These are phyloP conservation scores for Dispira simplex DNA, from an alignment of 192 early-diverging fungal genomes.

Conservation along the genomic window DNA sequence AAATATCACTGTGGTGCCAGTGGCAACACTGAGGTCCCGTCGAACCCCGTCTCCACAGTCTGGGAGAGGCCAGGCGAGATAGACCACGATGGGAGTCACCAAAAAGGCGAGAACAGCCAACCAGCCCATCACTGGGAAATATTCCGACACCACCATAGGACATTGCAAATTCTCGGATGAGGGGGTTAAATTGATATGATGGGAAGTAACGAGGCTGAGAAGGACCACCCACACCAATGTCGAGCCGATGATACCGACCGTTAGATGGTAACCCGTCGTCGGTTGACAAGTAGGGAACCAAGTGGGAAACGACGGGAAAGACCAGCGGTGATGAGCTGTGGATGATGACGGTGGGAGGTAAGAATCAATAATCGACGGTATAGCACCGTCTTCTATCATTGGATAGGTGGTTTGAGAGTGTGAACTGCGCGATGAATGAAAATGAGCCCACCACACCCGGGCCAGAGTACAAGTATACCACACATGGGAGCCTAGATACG, in stretches of 20 bases:
- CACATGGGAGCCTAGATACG: not conserved
- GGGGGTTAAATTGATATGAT: not conserved
- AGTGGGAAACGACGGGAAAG: no score
- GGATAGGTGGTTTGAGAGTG: no score
- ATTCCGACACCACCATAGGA: constrained; percentile 30
- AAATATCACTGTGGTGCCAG: constrained; percentile 25
- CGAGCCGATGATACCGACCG: no score
- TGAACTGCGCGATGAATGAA: not conserved
- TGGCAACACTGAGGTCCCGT: constrained; percentile 30
- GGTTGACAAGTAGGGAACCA: no score
- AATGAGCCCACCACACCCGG: not conserved
- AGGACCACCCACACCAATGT: not conserved
- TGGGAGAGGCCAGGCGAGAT: constrained; percentile 29
- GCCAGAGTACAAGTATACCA: not conserved
- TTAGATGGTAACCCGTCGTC: no score
- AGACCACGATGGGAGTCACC: constrained; percentile 25
- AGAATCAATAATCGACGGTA: no score
- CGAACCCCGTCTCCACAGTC: constrained; percentile 25
- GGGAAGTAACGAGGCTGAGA: not conserved
- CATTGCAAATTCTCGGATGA: constrained; percentile 9
- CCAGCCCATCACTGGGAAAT: constrained; percentile 26
- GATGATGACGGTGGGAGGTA: no score
- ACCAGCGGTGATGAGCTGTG: no score
- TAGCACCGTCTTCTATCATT: no score
- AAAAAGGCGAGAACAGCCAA: constrained; percentile 24